Conservation (phyloP, 2,329 filamentous ascomycete species). For the Penicillium sp. region DNA sequence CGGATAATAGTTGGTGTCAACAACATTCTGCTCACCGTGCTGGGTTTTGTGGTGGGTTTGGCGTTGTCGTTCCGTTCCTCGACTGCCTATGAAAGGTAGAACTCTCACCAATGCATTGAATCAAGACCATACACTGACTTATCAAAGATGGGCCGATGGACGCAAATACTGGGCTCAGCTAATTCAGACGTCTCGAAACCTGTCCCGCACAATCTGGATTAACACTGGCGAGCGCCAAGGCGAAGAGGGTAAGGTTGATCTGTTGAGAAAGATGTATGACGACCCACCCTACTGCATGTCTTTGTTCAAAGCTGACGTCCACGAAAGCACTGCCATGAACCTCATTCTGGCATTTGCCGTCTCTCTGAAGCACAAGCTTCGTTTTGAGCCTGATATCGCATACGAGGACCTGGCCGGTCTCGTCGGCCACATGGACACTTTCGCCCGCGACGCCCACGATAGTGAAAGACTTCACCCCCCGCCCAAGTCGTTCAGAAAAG, state of each 20-base stretch:
- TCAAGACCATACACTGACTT: background rate
- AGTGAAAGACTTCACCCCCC: slow-evolving; percentile 32
- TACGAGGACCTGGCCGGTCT: slow-evolving; percentile 72
- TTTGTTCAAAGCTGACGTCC: slow-evolving; percentile 8
- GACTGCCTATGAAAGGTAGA: slow-evolving; percentile 69
- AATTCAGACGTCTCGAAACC: slow-evolving; percentile 55
- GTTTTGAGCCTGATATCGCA: slow-evolving; percentile 76
- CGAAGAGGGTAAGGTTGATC: slow-evolving; percentile 60
- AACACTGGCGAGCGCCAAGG: slow-evolving; percentile 63
- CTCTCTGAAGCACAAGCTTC: slow-evolving; percentile 75
- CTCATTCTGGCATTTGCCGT: slow-evolving; percentile 75
- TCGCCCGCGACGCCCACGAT: slow-evolving; percentile 61
- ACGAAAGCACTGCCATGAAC: slow-evolving; percentile 62
- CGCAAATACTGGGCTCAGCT: slow-evolving; percentile 62
- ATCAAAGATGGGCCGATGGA: slow-evolving; percentile 56
- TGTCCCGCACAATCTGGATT: slow-evolving; percentile 76
- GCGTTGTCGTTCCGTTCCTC: slow-evolving; percentile 74
- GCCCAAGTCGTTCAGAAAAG: slow-evolving; percentile 59
- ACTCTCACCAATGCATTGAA: background rate
- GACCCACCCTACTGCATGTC: background rate
- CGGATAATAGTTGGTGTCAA: slow-evolving; percentile 53
- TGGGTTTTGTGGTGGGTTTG: slow-evolving; percentile 78
- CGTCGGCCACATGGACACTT: slow-evolving; percentile 71
- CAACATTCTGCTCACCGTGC: slow-evolving; percentile 69
- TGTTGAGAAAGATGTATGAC: slow-evolving; percentile 64